A percentile compares a stretch with the other conserved stretches of the same genome.
Evolutionary conservation across 2,329 filamentous ascomycete species (phyloP).

Genomic region (Onygena corvina): DNA sequence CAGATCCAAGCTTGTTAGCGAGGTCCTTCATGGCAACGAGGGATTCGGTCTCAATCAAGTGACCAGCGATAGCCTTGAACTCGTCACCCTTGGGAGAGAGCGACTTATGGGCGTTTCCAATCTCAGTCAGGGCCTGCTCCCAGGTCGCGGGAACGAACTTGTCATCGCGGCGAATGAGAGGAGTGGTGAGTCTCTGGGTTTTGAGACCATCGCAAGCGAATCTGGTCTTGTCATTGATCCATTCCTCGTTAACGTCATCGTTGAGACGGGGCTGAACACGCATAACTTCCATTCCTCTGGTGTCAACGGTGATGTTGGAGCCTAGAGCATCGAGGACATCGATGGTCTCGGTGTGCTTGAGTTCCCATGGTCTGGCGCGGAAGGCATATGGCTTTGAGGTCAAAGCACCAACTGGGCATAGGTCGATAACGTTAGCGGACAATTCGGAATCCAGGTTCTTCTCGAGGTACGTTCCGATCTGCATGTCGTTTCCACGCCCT

Average conservation of each 20-base stretch:
- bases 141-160: constrained; percentile 88
- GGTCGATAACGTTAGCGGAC: constrained; percentile 93
- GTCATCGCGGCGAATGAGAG: constrained; percentile 73
- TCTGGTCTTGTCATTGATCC: constrained; percentile 97
- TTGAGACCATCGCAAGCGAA: constrained; percentile 95
- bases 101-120: constrained; percentile 65
- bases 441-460: constrained; percentile 86
- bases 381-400: constrained; percentile 98
- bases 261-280: constrained; percentile 83
- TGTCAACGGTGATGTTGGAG: constrained; percentile 88
- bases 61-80: constrained; percentile 88
- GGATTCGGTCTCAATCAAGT: constrained; percentile 82
- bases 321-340: constrained; percentile 88
- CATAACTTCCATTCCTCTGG: constrained; percentile 91
- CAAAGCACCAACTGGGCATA: constrained; percentile 92
- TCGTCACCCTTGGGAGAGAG: constrained; percentile 79
- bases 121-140: constrained; percentile 88
- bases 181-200: constrained; percentile 89
- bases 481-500: constrained; percentile 90
- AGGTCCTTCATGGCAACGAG: constrained; percentile 95
- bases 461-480: constrained; percentile 97
- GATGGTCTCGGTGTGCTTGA: constrained; percentile 90
- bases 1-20: constrained; percentile 89
- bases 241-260: constrained; percentile 97
- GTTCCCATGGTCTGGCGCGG: constrained; percentile 89